Conservation (phyloP, 257 asterid species). For the Jasminum sambac region DNA sequence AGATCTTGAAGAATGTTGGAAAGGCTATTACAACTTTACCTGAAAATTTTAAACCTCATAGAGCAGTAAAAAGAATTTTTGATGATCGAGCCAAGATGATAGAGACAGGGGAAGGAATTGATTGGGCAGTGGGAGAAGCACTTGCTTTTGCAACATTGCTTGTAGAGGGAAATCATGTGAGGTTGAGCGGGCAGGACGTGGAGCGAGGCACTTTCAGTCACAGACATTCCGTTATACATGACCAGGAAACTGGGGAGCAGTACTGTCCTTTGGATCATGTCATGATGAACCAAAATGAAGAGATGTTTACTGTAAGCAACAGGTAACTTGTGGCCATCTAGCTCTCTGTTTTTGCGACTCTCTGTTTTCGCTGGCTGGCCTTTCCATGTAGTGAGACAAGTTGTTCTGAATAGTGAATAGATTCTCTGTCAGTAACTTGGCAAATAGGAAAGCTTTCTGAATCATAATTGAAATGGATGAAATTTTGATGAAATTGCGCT, state of each 20-base stretch:
- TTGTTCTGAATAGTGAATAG: neutral
- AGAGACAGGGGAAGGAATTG: conserved; percentile 91
- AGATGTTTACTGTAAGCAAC: conserved; percentile 98
- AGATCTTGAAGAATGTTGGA: conserved; percentile 89
- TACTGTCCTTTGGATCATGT: conserved; percentile 97
- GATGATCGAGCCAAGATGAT: conserved; percentile 94
- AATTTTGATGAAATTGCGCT: conserved; percentile 2
- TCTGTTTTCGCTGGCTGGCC: conserved; percentile 13
- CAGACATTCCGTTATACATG: conserved; percentile 88
- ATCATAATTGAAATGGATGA: neutral
- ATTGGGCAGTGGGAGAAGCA: conserved; percentile 98
- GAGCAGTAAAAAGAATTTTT: conserved; percentile 79
- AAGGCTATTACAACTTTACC: conserved; percentile 84
- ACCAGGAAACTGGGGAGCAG: conserved; percentile 80
- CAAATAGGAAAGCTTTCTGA: neutral
- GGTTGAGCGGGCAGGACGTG: conserved; percentile 98
- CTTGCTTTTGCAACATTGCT: conserved; percentile 97
- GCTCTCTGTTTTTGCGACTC: conserved; percentile 8
- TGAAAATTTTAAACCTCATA: conserved; percentile 74
- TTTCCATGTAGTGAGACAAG: conserved; percentile 13
- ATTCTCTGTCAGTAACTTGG: neutral
- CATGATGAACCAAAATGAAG: conserved; percentile 81
- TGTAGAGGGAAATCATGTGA: conserved; percentile 96
- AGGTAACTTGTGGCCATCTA: conserved; percentile 45
- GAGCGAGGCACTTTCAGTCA: conserved; percentile 99